Base-by-base conservation (phyloP, 1,284 basidiomycete genomes). In the Austroboletus niveus region DNA sequence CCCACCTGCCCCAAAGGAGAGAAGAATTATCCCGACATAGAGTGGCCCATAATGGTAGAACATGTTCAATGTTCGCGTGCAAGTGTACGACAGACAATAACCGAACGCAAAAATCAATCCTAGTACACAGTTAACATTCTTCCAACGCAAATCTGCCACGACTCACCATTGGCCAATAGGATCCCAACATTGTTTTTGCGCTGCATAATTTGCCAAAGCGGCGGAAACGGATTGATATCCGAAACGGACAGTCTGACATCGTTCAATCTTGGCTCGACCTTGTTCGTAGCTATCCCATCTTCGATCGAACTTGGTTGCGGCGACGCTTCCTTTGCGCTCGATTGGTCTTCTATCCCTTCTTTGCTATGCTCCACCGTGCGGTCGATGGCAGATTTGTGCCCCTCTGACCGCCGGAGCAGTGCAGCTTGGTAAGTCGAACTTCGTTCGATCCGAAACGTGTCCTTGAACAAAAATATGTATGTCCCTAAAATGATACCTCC, bases 391-490 rank as follows among this genome's bases (percentile, higher is more conserved):
- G 61, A 49, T 42, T 62, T 59, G 24, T 54, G 40, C 7, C 53
- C 48, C 20, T 51, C 44, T 43, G 22, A 58, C 54, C 57, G 64
- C 57, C 48, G 61, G 55, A 63, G 74, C 29, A 86, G 66, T 5
- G 82, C 82, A 44, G 73, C 75, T 63, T 90, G 89, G 64, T 92
- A 94, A 8, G 82, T 80, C 35, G 86, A 68, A 55, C 89, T 92
- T 29, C 92, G 83, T 64, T 94, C 89, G 51, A 77, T 74, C 14
- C 92, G 80, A 73, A 90, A 94, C 1, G 91, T 92, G 61, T 94
- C 92, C 48, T 82, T 82, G 73, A 92, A 86, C 55, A 85, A 80
- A 49, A 86, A 67, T 35, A 84, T 53, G 69, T 92, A 92, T 17
- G 77, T 71, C 43, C 81, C 45, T 46, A 81, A 73, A 56, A 79